A percentile compares a stretch with the other conserved stretches of the same genome.
phyloP scores from a whole-genome alignment of 345 rosid species.

The Camelina neglecta region DNA sequence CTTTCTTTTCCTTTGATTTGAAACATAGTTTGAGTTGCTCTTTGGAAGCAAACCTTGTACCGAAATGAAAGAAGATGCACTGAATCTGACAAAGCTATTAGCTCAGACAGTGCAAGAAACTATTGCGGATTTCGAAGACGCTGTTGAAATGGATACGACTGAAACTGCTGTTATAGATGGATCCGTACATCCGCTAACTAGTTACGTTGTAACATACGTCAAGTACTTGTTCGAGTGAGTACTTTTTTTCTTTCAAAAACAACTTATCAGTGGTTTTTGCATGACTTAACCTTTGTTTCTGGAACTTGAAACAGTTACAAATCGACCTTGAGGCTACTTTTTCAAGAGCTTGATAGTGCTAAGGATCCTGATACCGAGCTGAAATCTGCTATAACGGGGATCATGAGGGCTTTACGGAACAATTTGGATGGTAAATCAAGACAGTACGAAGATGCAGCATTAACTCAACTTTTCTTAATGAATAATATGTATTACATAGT shows the following conservation, averaged over 20 bases:
- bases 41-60: constrained; percentile 67
- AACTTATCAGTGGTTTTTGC: background rate
- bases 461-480: constrained; percentile 91
- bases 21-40: constrained; percentile 56
- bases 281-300: background rate
- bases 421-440: constrained; percentile 89
- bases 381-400: constrained; percentile 65
- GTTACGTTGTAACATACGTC: constrained; percentile 89
- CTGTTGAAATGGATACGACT: constrained; percentile 91
- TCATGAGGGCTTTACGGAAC: constrained; percentile 79
- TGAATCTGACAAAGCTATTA: constrained; percentile 69
- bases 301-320: constrained; percentile 58
- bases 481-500: constrained; percentile 90
- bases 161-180: constrained; percentile 87
- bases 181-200: constrained; percentile 92
- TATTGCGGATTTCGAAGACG: constrained; percentile 86
- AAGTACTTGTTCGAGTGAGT: constrained; percentile 91
- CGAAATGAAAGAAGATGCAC: constrained; percentile 78
- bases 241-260: background rate
- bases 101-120: constrained; percentile 92
- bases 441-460: constrained; percentile 84
- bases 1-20: background rate
- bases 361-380: constrained; percentile 65
- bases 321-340: constrained; percentile 73
- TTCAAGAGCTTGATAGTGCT: constrained; percentile 63